A percentile compares a stretch with the other conserved stretches of the same genome.
Conservation (phyloP, 306 rosid species). For the Mimosa pudica region DNA sequence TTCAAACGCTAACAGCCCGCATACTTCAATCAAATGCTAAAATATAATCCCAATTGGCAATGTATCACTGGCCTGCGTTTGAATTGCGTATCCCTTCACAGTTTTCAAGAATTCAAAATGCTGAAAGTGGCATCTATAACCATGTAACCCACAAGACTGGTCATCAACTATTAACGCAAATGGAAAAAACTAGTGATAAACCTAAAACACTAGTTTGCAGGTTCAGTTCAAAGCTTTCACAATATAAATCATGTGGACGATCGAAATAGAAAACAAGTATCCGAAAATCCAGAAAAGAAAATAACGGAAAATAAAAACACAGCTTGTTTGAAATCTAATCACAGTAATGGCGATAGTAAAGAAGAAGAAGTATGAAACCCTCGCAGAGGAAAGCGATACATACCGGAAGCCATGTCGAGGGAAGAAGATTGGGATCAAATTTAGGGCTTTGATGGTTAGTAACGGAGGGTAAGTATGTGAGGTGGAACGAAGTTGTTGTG, state of each 20-base stretch:
- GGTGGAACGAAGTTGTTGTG: neutral
- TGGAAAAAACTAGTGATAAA: constrained; percentile 26
- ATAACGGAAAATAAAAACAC: neutral
- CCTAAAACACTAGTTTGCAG: neutral
- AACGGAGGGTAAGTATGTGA: neutral
- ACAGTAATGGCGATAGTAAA: constrained; percentile 7
- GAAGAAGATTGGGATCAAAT: neutral
- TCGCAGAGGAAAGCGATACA: neutral
- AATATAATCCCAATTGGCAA: neutral
- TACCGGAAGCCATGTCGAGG: constrained; percentile 37
- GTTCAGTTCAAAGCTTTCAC: constrained; percentile 11
- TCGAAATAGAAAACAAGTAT: constrained; percentile 16
- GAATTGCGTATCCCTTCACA: neutral
- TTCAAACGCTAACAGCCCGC: neutral
- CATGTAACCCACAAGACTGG: neutral
- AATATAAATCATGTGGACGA: constrained; percentile 9
- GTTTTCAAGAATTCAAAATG: constrained; percentile 14
- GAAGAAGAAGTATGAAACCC: neutral
- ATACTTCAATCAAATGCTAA: neutral
- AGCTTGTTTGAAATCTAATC: neutral
- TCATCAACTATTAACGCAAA: constrained; percentile 8
- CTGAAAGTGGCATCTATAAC: constrained; percentile 10
- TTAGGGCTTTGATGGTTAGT: constrained; percentile 29
- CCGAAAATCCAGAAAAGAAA: neutral
- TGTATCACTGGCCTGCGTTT: neutral